Evolutionary conservation across 345 rosid genomes (phyloP), one percentile per base, ranked within the genome.

Genomic region (Citrus inodora): DNA sequence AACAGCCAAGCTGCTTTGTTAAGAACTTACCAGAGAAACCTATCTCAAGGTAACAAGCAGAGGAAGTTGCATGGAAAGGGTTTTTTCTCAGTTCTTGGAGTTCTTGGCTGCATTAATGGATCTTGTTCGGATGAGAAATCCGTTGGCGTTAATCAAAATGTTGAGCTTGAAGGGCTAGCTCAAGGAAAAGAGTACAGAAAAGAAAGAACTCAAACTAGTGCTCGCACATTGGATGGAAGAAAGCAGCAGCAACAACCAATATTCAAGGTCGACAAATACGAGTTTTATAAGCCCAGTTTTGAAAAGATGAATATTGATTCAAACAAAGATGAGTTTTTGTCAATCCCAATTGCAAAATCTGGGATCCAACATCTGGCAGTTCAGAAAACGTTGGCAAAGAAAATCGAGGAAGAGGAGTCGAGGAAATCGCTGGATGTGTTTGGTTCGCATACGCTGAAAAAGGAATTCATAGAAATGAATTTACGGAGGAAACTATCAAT

Each of bases 401-500:
- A 67, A 51, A 59, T 5, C 4, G 84, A 71, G 53, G 88, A 71
- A 40, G 88, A 73, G 51, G 83, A 85, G 35, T 82, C 83, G 4
- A 67, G 92, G 61, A 65, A 55, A 35, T 91, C 92, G 11, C 71
- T 87, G 21, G 90, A 88, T 63, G 88, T 89, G 14, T 83, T 86
- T 60, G 87, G 89, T 2, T 77, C 87, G 5, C 77, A 67, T 35
- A 56, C 8, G 55, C 27, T 82, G 70, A 85, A 80, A 35, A 80
- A 75, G 59, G 86, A 78, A 71, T 85, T 83, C 33, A 86, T 82
- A 78, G 84, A 80, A 19, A 66, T 80, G 86, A 87, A 90, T 71
- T 78, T 89, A 38, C 88, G 86, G 80, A 86, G 87, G 84, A 90
- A 89, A 82, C 80, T 88, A 21, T 92, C 92, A 11, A 86, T 92